Conservation (phyloP, 768 basidiomycete genomes). For the Leccinum incarnatum region DNA sequence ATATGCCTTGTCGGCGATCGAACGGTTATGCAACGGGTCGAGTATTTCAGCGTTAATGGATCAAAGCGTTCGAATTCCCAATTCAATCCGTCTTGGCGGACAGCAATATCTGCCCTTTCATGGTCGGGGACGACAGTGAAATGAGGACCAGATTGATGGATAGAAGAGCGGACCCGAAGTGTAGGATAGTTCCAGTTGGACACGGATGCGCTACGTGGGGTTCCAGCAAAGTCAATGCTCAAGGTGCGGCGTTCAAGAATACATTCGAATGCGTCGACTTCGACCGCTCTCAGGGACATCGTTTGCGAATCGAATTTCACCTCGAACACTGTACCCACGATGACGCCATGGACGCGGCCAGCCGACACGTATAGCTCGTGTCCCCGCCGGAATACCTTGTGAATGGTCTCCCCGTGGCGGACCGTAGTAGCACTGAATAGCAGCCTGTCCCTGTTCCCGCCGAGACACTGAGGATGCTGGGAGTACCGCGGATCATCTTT, state of each 20-base stretch:
- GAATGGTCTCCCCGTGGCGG: conserved; percentile 8
- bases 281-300: conserved; percentile 10
- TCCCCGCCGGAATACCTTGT: conserved; percentile 9
- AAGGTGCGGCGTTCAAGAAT: conserved; percentile 10
- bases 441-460: conserved; percentile 13
- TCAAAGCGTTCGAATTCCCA: conserved; percentile 21
- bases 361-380: conserved; percentile 12
- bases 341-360: conserved; percentile 19
- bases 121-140: conserved; percentile 7
- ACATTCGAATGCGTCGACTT: conserved; percentile 13
- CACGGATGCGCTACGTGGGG: conserved; percentile 4
- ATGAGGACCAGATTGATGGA: conserved; percentile 1
- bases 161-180: conserved; percentile 8
- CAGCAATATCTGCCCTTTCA: conserved; percentile 10
- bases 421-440: conserved; percentile 18
- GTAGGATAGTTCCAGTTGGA: conserved; percentile 12
- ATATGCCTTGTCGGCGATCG: background rate
- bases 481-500: no score
- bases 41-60: conserved; percentile 7
- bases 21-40: conserved; percentile 4
- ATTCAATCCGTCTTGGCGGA: background rate
- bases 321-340: conserved; percentile 13
- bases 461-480: conserved; percentile 23
- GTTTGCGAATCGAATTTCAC: conserved; percentile 1
- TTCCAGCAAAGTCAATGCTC: background rate